Evolutionary conservation across 352 stramenopile genomes (phyloP).

Genomic region (Globisporangium canariense): DNA sequence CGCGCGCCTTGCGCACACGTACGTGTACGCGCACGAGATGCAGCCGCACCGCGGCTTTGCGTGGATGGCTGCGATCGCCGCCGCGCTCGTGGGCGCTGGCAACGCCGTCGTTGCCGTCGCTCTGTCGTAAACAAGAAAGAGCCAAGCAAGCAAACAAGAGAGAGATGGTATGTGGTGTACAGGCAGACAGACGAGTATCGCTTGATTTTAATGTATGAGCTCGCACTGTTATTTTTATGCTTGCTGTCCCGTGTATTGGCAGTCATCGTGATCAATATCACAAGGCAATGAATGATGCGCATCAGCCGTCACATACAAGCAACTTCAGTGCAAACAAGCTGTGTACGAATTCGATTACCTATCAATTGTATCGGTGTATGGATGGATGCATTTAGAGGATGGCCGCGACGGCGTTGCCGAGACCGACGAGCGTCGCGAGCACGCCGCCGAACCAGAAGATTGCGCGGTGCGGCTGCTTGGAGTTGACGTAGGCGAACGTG

Average conservation of each 20-base stretch:
- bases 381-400: neutral
- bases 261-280: too few relatives aligned
- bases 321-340: too few relatives aligned
- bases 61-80: slow-evolving; percentile 25
- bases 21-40: slow-evolving; percentile 36
- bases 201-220: neutral
- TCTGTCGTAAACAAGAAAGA: neutral
- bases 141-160: neutral
- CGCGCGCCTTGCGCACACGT: slow-evolving; percentile 32
- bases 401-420: slow-evolving; percentile 18
- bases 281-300: too few relatives aligned
- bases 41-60: slow-evolving; percentile 33
- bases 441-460: slow-evolving; percentile 25
- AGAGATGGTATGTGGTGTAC: neutral
- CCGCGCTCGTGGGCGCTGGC: slow-evolving; percentile 9
- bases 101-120: neutral
- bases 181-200: neutral
- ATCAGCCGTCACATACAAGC: too few relatives aligned
- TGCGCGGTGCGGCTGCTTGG: slow-evolving; percentile 35
- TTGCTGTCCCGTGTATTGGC: too few relatives aligned
- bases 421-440: slow-evolving; percentile 16
- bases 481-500: slow-evolving; percentile 35
- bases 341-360: neutral
- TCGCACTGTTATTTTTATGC: neutral
- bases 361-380: neutral